Evolutionary conservation across 768 basidiomycete species (phyloP).

Genomic region (Rhodotorula toruloides): DNA sequence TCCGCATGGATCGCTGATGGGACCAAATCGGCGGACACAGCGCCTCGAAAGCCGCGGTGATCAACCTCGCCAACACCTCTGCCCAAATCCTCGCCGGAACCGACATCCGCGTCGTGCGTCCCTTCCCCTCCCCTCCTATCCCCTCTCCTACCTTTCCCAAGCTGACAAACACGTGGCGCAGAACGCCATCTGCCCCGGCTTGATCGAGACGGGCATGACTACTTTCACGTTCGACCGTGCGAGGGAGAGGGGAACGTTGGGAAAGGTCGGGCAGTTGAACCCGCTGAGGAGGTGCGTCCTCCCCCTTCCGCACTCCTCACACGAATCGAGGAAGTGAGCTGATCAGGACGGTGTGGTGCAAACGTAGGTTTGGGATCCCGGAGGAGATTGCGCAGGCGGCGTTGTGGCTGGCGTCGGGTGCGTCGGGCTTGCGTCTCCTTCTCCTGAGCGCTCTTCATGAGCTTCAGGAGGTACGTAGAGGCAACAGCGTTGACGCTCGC

Average conservation of each 20-base stretch:
- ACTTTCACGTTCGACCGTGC: conserved; percentile 68
- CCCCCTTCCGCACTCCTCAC: background rate
- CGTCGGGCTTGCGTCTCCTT: conserved; percentile 33
- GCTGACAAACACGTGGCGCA: background rate
- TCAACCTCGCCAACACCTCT: conserved; percentile 76
- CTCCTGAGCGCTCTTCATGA: background rate
- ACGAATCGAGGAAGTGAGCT: background rate
- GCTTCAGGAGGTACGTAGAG: background rate
- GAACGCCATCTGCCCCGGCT: conserved; percentile 72
- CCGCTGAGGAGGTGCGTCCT: conserved; percentile 66
- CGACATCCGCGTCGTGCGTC: conserved; percentile 75
- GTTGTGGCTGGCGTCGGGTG: conserved; percentile 81
- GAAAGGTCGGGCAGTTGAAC: conserved; percentile 78
- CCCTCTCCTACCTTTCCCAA: background rate
- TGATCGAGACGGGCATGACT: conserved; percentile 94
- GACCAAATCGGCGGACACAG: background rate
- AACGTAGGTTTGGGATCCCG: conserved; percentile 29
- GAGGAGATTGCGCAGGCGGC: conserved; percentile 80
- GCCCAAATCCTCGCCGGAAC: conserved; percentile 72
- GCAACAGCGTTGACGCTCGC: background rate
- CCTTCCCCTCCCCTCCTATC: background rate
- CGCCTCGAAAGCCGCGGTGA: conserved; percentile 56
- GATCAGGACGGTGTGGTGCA: background rate
- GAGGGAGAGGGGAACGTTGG: conserved; percentile 63
- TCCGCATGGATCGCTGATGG: no score